Base-by-base conservation (phyloP, 208 protist species). In the Novymonas esmeraldas region DNA sequence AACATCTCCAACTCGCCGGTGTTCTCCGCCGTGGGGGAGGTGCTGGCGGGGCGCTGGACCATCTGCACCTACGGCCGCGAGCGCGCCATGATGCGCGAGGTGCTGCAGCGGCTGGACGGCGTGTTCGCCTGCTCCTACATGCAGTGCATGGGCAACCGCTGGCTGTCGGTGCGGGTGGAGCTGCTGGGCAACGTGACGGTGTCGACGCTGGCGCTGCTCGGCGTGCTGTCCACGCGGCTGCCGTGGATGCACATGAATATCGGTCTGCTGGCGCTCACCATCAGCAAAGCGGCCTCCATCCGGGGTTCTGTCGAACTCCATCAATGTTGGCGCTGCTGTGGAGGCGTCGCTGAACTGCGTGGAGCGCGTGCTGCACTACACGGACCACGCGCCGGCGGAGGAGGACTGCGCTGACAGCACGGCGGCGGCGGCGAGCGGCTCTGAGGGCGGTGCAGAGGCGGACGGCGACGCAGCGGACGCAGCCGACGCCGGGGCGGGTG, bases 151-250 rank as follows among this genome's bases (percentile, higher is more conserved):
- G 70, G 55, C 29, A 71, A 92, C 34, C 72, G 91, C 14, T 98
- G 97, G 97, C 73, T 98, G 4, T 70, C 67, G 10, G 74, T 98
- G 16, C 79, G 97, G 7, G 65, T 98, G 7, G 93, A 98, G 70
- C 64, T 90, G 3, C 59, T 98, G n/a, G 93, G 87, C 55, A 89
- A 70, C 51, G 20, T 82, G 22, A 66, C 98, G 2, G 72, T 88
- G 2, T 79, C 69, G 22, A 56, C 64, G 26, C 56, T 92, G 1
- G 76, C 82, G 22, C 42, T 73, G 5, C 18, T 75, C 26, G 86
- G 80, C 20, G 81, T 90, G 13, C 42, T 90, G 11, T 46, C 79
- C n/a, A 56, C 52, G 45, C 60, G 78, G 48, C 48, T 74, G 11
- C 33, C 51, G 0, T 76, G 72, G 44, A 50, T 60, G n/a, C 59